Percentiles rank a stretch among this genome's conserved stretches.
Evolutionary conservation across 345 rosid species (phyloP).

Genomic region (Toxicodendron radicans): DNA sequence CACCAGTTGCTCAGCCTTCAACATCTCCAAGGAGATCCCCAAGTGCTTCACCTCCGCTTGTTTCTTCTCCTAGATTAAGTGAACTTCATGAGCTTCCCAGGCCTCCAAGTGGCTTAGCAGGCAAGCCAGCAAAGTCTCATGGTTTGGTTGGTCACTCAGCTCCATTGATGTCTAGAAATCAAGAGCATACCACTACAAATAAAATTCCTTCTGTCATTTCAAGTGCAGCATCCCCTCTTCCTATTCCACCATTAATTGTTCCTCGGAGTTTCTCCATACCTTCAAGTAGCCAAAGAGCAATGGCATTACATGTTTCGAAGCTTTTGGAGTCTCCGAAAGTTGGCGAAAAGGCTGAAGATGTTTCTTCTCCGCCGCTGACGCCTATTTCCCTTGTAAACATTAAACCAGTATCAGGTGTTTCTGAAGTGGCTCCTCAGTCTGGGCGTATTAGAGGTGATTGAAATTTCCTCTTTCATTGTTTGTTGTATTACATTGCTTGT

Average conservation of each 20-base stretch:
- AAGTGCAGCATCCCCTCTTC: conserved; percentile 72
- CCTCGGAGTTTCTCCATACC: conserved; percentile 87
- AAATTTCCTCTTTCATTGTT: conserved; percentile 15
- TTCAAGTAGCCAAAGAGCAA: conserved; percentile 72
- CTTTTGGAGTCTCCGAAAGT: conserved; percentile 38
- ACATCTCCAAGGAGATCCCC: conserved; percentile 79
- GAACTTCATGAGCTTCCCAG: conserved; percentile 97
- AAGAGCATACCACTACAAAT: conserved; percentile 44
- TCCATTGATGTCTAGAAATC: conserved; percentile 65
- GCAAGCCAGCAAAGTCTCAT: conserved; percentile 56
- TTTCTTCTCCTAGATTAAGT: conserved; percentile 70
- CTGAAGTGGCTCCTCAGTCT: conserved; percentile 47
- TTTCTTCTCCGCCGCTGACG: conserved; percentile 75
- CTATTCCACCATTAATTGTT: conserved; percentile 65
- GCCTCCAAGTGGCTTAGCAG: conserved; percentile 60
- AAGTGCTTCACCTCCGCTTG: conserved; percentile 78
- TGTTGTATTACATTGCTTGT: conserved; percentile 18
- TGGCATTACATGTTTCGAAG: conserved; percentile 46
- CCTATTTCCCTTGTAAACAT: conserved; percentile 60
- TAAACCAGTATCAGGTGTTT: conserved; percentile 33
- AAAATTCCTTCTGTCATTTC: conserved; percentile 37
- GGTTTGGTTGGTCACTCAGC: conserved; percentile 77
- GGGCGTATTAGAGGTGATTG: conserved; percentile 72
- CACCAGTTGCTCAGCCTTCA: conserved; percentile 45
- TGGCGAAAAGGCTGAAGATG: conserved; percentile 40